Evolutionary conservation across 805 yeast species (phyloP), one percentile per base, ranked within the genome.

Genomic region (Candida quercuum): DNA sequence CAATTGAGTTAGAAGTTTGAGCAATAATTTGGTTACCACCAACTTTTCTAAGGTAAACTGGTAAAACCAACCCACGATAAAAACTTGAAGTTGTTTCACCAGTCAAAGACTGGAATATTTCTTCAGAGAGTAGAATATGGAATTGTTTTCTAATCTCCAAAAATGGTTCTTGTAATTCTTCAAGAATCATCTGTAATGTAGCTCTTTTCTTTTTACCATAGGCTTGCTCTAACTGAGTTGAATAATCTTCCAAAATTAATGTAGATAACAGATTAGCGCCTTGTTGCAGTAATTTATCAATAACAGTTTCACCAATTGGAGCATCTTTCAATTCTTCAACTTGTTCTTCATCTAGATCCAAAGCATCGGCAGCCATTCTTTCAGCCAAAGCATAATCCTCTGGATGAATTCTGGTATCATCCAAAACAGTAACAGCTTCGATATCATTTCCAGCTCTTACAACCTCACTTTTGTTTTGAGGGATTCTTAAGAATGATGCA

Each of bases 291-390:
- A 83, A 81, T 43, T 77, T 76, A 44, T 54, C 59, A 39, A 54
- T 54, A 33, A 86, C 82, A 3, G 87, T 85, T 32, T 89, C 89
- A 34, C 89, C 93, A 42, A 82, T 62, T 15, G 65, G 63, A 23
- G 68, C 84, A 43, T 79, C 82, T 54, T 86, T 89, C 33, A 81
- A 60, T 39, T 82, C 89, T 3, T 80, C 82, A 53, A 86, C 70
- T 47, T 88, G 96, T 60, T 91, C 98, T 52, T 94, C 99, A 51
- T 88, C 96, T 46, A 89, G 73, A 57, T 91, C 99, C 47, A 93
- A 71, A 2, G 99, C 98, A 67, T 93, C 99, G 2, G 96, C 93
- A 7, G 97, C 98, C 89, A 93, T 93, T 59, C 93, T 93, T 35
- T 93, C 77, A 3, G 97, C 98, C 49, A 93, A 71, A 46, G 86